Base-by-base conservation (phyloP, 768 basidiomycete species). In the Agrocybe praecox region DNA sequence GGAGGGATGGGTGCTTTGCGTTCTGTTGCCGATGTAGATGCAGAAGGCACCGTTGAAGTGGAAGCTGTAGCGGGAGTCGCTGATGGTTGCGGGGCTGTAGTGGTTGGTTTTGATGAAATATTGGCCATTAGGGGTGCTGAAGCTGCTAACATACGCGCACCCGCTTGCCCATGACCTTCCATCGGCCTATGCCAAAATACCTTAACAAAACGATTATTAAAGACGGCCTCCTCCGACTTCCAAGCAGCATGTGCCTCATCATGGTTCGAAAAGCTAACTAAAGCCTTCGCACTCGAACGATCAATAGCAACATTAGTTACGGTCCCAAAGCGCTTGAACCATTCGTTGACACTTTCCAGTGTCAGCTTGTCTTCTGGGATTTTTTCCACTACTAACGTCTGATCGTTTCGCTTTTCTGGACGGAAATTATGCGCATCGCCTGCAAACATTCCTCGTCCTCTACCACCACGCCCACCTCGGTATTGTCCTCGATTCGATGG, bases 221-320 rank as follows among this genome's bases (percentile, higher is more conserved):
- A 97, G 14, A 97, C 89, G n/a, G 95, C 94, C 60, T 96, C 94
- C 71, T 96, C 92, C 22, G 87, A 86, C 70, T 92, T 92, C 91
- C 95, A 94, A 1, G 96, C 96, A 12, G 84, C 82, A 65, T 89
- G 85, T 0, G 96, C 96, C 65, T 95, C 90, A 19, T 82, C 83
- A 67, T 95, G 93, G 9, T 79, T 83, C 32, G 84, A 80, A 72
- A 97, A 98, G 61, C 90, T 94, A 60, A 98, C 90, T 48, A 98
- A 74, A 0, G 94, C 94, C 68, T 95, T 93, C 45, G 84, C 81
- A 45, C 78, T 83, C 18, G 73, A 68, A n/a, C 75, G 74, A 68
- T 98, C 94, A 49, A 97, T 85, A 6, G 92, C 93, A 49, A 97
- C 91, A 61, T 95, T 94, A 12, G 94, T 94, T 58, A 98, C 92